Evolutionary conservation across 2,329 filamentous ascomycete genomes (phyloP), one percentile per base, ranked within the genome.

Genomic region (Macrophomina tecta): DNA sequence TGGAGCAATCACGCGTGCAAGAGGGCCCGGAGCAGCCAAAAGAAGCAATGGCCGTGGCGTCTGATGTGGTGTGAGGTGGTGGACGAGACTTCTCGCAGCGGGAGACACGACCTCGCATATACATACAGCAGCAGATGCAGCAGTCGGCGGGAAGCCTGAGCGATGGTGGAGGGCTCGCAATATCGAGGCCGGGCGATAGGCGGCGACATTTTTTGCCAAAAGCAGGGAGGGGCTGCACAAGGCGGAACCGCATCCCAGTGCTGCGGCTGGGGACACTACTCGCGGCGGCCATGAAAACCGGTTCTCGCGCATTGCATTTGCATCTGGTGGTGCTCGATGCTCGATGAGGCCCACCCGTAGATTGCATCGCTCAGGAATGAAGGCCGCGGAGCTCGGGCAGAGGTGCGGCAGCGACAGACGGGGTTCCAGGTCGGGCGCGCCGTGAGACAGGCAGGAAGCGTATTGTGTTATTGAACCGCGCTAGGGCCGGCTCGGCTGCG

Each of bases 301-400:
- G 58, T 49, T 62, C 40, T 46, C 46, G 28, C 23, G 28, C 40
- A 40, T 49, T 30, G 58, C 58, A 62, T 62, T 45, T 16, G n/a
- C 40, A 9, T 18, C 18, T 30, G 48, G 18, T 12, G 18, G 48
- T 55, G 32, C 32, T 38, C 32, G 32, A 40, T 40, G 52, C 32
- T 38, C 6, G 52, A 18, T 18, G 34, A 49, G 58, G 58, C 58
- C 58, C 58, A 62, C 58, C 58, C 45, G 58, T 49, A 62, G 58
- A 62, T 62, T 62, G 58, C 58, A 62, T 38, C 36, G 58, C 58
- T 49, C 58, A 62, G 58, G 45, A 49, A 45, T 32, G 32, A 49
- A 62, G 58, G 58, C 58, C 52, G 56, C 56, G 45, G 45, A 49
- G 58, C 58, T 62, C 58, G 58, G 58, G 58, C 58, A 38, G 42